phyloP scores from a whole-genome alignment of 805 yeast species.

The Lachancea mirantina region DNA sequence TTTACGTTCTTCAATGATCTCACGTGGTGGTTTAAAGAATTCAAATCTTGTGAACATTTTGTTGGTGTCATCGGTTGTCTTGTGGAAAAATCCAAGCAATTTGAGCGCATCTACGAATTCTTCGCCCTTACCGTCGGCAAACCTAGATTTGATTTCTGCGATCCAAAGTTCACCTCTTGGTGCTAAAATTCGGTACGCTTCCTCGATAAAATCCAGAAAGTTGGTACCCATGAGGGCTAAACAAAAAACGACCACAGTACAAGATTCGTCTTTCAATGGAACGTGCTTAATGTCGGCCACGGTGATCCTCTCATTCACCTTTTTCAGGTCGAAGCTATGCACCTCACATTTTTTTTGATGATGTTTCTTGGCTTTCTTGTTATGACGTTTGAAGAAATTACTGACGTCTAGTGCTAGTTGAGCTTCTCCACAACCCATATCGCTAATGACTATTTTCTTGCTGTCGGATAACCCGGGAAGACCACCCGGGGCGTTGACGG shows the following conservation, averaged over 20 bases:
- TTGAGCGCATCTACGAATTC: slow-evolving; percentile 78
- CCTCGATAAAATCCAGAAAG: slow-evolving; percentile 82
- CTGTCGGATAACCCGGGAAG: slow-evolving; percentile 57
- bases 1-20: slow-evolving; percentile 53
- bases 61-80: slow-evolving; percentile 76
- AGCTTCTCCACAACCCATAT: slow-evolving; percentile 99
- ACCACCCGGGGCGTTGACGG: slow-evolving; percentile 95
- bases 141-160: slow-evolving; percentile 92
- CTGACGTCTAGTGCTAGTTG: slow-evolving; percentile 65
- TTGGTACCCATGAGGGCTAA: slow-evolving; percentile 96
- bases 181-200: slow-evolving; percentile 78
- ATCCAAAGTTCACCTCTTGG: slow-evolving; percentile 96
- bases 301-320: slow-evolving; percentile 81
- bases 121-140: slow-evolving; percentile 66
- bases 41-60: slow-evolving; percentile 94
- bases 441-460: slow-evolving; percentile 73
- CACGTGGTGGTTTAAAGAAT: slow-evolving; percentile 78
- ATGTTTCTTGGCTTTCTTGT: slow-evolving; percentile 29
- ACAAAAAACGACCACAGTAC: slow-evolving; percentile 87
- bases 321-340: slow-evolving; percentile 86
- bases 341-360: slow-evolving; percentile 50
- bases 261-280: slow-evolving; percentile 72
- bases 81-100: slow-evolving; percentile 77
- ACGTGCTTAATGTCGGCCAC: slow-evolving; percentile 95
- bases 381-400: slow-evolving; percentile 37